Base-by-base conservation (phyloP, 2,329 filamentous ascomycete species). In the Aureobasidium sp. region DNA sequence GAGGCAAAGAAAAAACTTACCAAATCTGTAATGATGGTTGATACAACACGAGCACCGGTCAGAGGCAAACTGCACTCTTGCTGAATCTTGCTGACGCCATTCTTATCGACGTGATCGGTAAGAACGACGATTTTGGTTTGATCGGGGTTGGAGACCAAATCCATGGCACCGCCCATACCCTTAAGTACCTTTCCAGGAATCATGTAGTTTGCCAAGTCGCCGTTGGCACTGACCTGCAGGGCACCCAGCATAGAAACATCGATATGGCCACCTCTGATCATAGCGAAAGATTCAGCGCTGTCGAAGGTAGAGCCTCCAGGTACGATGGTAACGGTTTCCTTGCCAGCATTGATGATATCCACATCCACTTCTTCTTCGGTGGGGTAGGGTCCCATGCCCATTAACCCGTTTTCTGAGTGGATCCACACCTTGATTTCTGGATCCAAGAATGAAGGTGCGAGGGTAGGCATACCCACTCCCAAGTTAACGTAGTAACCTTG, bases 41-140 rank as follows among this genome's bases (percentile, higher is more conserved):
- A 92, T 58, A 96, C 92, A 68, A 90, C 95, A 32, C 89, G 83
- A 67, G 87, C 88, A 44, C 92, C 92, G 0, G 92, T 97, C 71
- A 97, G 77, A n/a, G 92, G 92, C 78, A 97, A 93, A 63, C 90
- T 89, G 77, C 92, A 96, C 78, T 96, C 89, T 81, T 92, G 91
- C 67, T 97, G 83, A 72, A 97, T 95, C 87, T 97, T 97, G 63
- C 92, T 83, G 73, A 89, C 88, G 63, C 92, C 92, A 80, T 95
- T 94, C 85, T 96, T 96, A 73, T 96, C 92, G 13, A 90, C 94
- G 78, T 97, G 92, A 76, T 97, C 92, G 87, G 96, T 96, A 3
- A 92, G 92, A 57, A 96, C 90, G 1, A 97, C 92, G n/a, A 97
- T 91, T 80, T 94, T 94, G 37, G 91, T 96, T 66, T 81, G 81